A percentile compares a stretch with the other conserved stretches of the same genome.
Evolutionary conservation across 2,329 filamentous ascomycete genomes (phyloP).

Genomic region (Neofusicoccum sp.): DNA sequence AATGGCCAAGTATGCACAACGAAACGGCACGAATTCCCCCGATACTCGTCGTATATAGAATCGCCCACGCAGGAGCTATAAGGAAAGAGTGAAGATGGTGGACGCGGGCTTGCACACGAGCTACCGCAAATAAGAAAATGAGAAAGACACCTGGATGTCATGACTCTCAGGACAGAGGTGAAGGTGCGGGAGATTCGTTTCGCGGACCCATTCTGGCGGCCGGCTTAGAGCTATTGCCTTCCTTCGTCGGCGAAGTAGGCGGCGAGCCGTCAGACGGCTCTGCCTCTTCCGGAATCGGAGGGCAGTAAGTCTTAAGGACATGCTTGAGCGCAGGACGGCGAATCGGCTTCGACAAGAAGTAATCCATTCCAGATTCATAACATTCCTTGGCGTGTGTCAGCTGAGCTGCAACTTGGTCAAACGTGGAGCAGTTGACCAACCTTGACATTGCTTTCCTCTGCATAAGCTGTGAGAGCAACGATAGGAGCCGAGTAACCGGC

Average conservation of each 20-base stretch:
- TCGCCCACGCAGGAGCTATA: neutral
- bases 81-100: neutral
- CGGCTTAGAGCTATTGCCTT: neutral
- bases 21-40: neutral
- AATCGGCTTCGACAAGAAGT: slow-evolving; percentile 78
- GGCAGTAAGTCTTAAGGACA: slow-evolving; percentile 78
- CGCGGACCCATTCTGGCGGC: neutral
- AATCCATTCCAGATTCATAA: slow-evolving; percentile 89
- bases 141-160: neutral
- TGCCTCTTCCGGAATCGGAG: slow-evolving; percentile 74
- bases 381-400: slow-evolving; percentile 42
- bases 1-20: neutral
- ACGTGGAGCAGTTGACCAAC: slow-evolving; percentile 55
- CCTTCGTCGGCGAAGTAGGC: neutral
- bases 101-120: neutral
- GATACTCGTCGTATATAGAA: neutral
- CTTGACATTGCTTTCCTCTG: slow-evolving; percentile 85
- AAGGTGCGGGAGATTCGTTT: neutral
- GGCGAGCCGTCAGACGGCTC: slow-evolving; percentile 25
- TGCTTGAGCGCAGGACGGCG: slow-evolving; percentile 83
- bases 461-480: slow-evolving; percentile 86
- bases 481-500: slow-evolving; percentile 88
- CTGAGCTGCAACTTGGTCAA: slow-evolving; percentile 20
- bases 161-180: neutral
- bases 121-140: neutral